Evolutionary conservation across 352 stramenopile species (phyloP), one percentile per base, ranked within the genome.

Genomic region (Globisporangium orthogonon): DNA sequence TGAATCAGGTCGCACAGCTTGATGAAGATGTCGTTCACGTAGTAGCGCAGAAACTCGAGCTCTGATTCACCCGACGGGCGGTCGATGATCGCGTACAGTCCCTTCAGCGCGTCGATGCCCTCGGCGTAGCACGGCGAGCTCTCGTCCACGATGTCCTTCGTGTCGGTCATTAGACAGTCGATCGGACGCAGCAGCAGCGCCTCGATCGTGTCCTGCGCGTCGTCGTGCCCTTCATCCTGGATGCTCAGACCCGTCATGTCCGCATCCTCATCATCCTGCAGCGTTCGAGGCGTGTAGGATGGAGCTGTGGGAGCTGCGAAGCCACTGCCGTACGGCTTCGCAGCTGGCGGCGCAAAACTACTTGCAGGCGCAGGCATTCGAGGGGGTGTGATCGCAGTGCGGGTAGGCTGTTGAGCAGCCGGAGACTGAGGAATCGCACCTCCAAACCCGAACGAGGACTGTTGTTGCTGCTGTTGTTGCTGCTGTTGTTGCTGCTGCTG

Each of bases 21-120:
- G 14, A 90, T 54, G 30, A 86, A 65, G 14, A 95, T 86, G 41
- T 93, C 80, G 54, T 91, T 93, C 33, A 91, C 78, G 39, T 89
- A 78, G n/a, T 70, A 78, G 23, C 72, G 68, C 51, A 94, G 57
- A 63, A 94, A 94, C 18, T 82, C 60, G 13, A 78, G 43, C 57
- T 94, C 82, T 3, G 70, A 74, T 4, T 75, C 66, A 35, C 84
- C 75, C 0, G 65, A 73, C 29, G 81, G 78, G 2, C 79, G 70
- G 17, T 75, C 75, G n/a, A 86, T 74, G 31, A 95, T 86, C 28
- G 76, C 74, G 60, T 93, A 94, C 43, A 95, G 43, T 15, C 70
- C 78, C 61, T 95, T 94, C 30, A 95, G 54, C 10, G 82, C 80
- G 35, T 94, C 83, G 14, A 86, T 73, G 23, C 86, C 83, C 50